Percentiles rank a stretch among this genome's conserved stretches.
phyloP scores from a whole-genome alignment of 2,329 filamentous ascomycete genomes.

The Didymella sp. region DNA sequence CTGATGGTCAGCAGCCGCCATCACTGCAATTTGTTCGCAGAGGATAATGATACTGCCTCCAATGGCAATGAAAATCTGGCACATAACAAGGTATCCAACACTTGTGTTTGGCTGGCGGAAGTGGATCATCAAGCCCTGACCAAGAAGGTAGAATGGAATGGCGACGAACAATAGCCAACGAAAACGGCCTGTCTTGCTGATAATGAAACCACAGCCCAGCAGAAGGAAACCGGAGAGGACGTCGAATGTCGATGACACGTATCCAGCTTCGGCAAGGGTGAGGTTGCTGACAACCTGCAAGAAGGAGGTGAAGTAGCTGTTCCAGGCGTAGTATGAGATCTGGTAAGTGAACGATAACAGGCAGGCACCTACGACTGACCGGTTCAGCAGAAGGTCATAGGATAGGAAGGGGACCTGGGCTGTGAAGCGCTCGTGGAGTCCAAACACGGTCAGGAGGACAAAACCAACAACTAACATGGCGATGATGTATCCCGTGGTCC shows the following conservation, averaged over 20 bases:
- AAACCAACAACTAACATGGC: constrained; percentile 60
- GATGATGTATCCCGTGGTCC: constrained; percentile 61
- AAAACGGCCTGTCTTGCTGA: constrained; percentile 32
- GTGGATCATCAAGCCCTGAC: constrained; percentile 64
- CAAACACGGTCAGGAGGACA: constrained; percentile 55
- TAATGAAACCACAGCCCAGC: constrained; percentile 24
- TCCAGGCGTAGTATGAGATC: constrained; percentile 53
- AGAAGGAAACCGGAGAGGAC: constrained; percentile 37
- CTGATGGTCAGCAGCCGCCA: constrained; percentile 41
- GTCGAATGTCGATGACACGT: constrained; percentile 45
- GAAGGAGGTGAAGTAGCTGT: constrained; percentile 49
- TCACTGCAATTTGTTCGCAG: constrained; percentile 29
- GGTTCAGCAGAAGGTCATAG: constrained; percentile 65
- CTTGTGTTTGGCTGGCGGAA: constrained; percentile 48
- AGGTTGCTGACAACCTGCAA: constrained; percentile 47
- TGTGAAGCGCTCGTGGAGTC: constrained; percentile 60
- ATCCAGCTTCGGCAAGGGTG: constrained; percentile 37
- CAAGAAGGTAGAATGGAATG: constrained; percentile 63
- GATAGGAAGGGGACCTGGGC: constrained; percentile 61
- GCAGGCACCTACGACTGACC: constrained; percentile 66
- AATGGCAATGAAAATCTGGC: constrained; percentile 35
- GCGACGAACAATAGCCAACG: constrained; percentile 58
- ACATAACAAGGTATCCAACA: constrained; percentile 28
- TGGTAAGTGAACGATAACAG: constrained; percentile 63
- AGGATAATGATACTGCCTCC: constrained; percentile 35